Percentiles rank a stretch among this genome's conserved stretches.
Conservation (phyloP, 2,329 filamentous ascomycete species). For the Colletotrichum sojae region DNA sequence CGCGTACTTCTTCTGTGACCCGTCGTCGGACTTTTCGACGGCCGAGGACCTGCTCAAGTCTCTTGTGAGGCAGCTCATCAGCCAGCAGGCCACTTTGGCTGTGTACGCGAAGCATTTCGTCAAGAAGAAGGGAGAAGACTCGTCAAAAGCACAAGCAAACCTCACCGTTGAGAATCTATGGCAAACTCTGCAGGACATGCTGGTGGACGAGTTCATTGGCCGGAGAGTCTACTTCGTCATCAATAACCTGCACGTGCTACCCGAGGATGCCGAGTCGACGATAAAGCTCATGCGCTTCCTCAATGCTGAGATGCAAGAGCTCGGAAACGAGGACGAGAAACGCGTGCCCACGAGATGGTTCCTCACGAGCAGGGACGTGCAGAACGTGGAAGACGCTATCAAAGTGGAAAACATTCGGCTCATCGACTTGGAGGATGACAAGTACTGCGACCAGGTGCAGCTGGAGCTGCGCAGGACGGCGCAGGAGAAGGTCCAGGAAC, state of each 20-base stretch:
- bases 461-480: conserved; percentile 53
- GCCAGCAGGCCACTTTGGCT: conserved; percentile 50
- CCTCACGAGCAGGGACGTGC: conserved; percentile 54
- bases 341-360: conserved; percentile 53
- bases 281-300: conserved; percentile 54
- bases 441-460: conserved; percentile 55
- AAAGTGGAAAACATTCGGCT: conserved; percentile 48
- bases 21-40: conserved; percentile 52
- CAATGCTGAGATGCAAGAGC: conserved; percentile 47
- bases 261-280: conserved; percentile 49
- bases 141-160: conserved; percentile 46
- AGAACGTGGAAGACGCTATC: conserved; percentile 48
- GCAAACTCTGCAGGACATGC: conserved; percentile 59
- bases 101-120: conserved; percentile 53
- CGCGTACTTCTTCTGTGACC: conserved; percentile 60
- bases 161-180: conserved; percentile 56
- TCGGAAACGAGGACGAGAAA: conserved; percentile 43
- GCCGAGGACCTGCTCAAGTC: conserved; percentile 59
- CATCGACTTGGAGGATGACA: conserved; percentile 54
- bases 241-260: conserved; percentile 57
- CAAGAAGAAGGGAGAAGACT: conserved; percentile 50
- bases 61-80: conserved; percentile 55
- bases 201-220: conserved; percentile 54
- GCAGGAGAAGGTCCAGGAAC: conserved; percentile 51
- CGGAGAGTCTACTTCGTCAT: conserved; percentile 56